These are phyloP conservation scores for Hypoxylon sp. DNA, from an alignment of 2,329 filamentous ascomycete genomes.

Conservation along the genomic window DNA sequence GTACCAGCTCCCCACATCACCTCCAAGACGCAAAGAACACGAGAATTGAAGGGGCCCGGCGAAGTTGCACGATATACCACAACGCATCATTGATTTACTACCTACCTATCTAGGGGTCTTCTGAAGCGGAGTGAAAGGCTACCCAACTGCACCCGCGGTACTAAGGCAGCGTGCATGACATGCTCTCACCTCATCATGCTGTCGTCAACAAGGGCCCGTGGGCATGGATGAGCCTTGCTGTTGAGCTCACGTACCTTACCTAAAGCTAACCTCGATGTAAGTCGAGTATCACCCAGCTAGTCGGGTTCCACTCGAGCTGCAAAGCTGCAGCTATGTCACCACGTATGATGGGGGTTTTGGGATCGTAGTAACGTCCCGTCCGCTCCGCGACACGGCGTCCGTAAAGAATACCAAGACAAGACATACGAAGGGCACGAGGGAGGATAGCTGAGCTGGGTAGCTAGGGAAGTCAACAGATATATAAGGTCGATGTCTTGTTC, in stretches of 20 bases:
- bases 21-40: constrained; percentile 32
- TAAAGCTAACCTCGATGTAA: constrained; percentile 1
- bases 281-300: background rate
- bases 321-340: constrained; percentile 34
- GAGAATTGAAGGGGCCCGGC: constrained; percentile 33
- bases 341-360: constrained; percentile 36
- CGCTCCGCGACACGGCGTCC: constrained; percentile 10
- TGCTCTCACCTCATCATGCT: constrained; percentile 25
- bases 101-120: constrained; percentile 17
- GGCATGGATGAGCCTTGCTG: constrained; percentile 28
- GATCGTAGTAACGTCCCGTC: constrained; percentile 37
- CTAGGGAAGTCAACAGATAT: constrained; percentile 23
- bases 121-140: constrained; percentile 5
- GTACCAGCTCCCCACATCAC: constrained; percentile 31
- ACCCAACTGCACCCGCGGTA: constrained; percentile 6
- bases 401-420: constrained; percentile 15
- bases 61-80: constrained; percentile 31
- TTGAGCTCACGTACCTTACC: constrained; percentile 13
- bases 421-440: constrained; percentile 35
- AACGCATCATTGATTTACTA: constrained; percentile 23
- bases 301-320: constrained; percentile 26
- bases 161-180: constrained; percentile 20
- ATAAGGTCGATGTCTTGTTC: constrained; percentile 30
- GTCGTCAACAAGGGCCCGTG: constrained; percentile 11
- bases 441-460: constrained; percentile 18